phyloP scores from a whole-genome alignment of 495 filamentous ascomycete species.

The Xylaria sp. region DNA sequence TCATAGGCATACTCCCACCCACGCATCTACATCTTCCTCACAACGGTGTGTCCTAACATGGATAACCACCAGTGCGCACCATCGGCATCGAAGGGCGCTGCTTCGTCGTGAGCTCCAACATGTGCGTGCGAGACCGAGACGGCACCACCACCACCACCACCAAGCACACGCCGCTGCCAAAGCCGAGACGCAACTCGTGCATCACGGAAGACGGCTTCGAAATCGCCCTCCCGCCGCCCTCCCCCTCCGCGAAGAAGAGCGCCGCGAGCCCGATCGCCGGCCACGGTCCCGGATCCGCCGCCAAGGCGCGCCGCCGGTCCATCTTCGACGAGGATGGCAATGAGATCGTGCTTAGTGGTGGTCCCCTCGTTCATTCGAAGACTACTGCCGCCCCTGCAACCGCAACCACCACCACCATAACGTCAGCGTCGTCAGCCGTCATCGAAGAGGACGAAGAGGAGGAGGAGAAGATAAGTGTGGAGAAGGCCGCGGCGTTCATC shows the following conservation, averaged over 20 bases:
- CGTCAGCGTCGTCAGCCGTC: constrained; percentile 12
- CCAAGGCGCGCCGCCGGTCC: constrained; percentile 36
- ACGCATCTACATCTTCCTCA: no score
- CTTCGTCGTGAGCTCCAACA: constrained; percentile 88
- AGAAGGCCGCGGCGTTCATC: constrained; percentile 44
- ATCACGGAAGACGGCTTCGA: constrained; percentile 49
- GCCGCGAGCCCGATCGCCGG: constrained; percentile 1
- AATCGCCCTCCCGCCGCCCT: constrained; percentile 44
- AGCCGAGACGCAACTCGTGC: constrained; percentile 39
- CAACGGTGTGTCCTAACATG: no score
- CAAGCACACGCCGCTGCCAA: background rate
- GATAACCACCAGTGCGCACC: constrained; percentile 70
- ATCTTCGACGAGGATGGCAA: constrained; percentile 56
- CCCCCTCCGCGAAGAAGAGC: background rate
- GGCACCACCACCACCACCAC: no score
- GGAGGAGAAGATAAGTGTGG: background rate
- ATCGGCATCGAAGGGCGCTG: constrained; percentile 80
- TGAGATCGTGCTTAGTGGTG: constrained; percentile 49
- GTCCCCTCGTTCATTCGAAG: constrained; percentile 2
- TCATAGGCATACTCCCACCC: background rate
- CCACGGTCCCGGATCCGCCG: background rate
- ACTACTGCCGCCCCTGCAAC: background rate
- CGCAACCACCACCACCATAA: no score
- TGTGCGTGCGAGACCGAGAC: constrained; percentile 66
- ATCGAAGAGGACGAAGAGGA: constrained; percentile 28